Percentiles rank a stretch among this genome's conserved stretches.
Conservation (phyloP, 1,139 yeast genomes). For the Kodamaea sp. region DNA sequence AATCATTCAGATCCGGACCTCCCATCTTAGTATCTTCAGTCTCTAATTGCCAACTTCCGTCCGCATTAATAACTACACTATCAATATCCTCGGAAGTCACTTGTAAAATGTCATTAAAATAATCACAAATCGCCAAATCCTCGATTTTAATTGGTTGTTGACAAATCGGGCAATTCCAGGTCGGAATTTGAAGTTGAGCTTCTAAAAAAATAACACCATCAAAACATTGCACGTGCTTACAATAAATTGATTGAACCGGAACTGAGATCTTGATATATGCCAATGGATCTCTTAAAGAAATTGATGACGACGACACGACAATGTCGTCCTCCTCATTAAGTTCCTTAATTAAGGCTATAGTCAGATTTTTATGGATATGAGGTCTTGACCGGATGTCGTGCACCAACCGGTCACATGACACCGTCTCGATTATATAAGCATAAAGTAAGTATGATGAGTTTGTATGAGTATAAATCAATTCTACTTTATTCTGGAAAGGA, state of each 20-base stretch:
- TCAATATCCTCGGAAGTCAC: constrained; percentile 47
- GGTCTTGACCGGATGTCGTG: constrained; percentile 29
- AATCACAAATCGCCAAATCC: constrained; percentile 62
- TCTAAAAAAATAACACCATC: constrained; percentile 60
- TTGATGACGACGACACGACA: constrained; percentile 53
- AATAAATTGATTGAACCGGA: constrained; percentile 57
- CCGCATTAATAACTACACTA: constrained; percentile 48
- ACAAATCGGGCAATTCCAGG: constrained; percentile 72
- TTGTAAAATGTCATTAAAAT: constrained; percentile 48
- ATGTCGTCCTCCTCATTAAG: constrained; percentile 46
- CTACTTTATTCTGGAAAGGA: constrained; percentile 36
- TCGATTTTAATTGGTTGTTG: constrained; percentile 37
- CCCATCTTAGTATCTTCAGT: constrained; percentile 5
- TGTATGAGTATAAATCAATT: constrained; percentile 52
- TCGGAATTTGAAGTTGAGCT: constrained; percentile 58
- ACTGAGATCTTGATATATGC: constrained; percentile 56
- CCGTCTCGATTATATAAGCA: constrained; percentile 51
- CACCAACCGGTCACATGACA: constrained; percentile 35
- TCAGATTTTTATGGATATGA: constrained; percentile 46
- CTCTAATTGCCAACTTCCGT: constrained; percentile 56
- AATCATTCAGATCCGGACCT: not conserved
- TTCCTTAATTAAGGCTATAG: constrained; percentile 41
- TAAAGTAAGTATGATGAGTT: constrained; percentile 43
- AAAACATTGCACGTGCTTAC: constrained; percentile 71
- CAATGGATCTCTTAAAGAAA: constrained; percentile 62